Evolutionary conservation across 1,139 yeast genomes (phyloP).

Genomic region (Geotrichum australiense): DNA sequence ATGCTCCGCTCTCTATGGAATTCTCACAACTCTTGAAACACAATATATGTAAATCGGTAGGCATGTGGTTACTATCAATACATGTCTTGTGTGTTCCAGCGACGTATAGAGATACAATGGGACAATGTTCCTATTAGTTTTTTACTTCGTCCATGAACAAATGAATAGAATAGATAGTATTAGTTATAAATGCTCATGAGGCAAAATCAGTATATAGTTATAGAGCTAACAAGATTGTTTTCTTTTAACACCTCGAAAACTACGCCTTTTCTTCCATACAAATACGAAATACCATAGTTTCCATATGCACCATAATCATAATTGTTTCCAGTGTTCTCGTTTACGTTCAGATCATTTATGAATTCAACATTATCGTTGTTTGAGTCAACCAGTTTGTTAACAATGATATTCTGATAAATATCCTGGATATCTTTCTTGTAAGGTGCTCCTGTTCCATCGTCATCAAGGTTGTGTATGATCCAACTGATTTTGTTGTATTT

Average conservation of each 20-base stretch:
- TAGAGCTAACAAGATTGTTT: conserved; percentile 16
- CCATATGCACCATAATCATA: conserved; percentile 13
- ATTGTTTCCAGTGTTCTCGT: neutral
- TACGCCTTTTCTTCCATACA: conserved; percentile 27
- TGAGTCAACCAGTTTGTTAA: conserved; percentile 6
- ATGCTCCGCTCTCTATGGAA: no score
- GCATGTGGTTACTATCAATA: no score
- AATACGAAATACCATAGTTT: conserved; percentile 28
- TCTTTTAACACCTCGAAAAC: conserved; percentile 29
- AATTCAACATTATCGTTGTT: conserved; percentile 26
- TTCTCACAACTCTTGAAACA: no score
- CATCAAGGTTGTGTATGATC: neutral
- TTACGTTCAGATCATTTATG: conserved; percentile 22
- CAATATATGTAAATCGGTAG: no score
- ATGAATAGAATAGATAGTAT: no score
- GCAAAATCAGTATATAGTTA: conserved; percentile 11
- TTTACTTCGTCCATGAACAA: no score
- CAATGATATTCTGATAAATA: neutral
- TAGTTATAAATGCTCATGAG: no score
- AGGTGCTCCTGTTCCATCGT: neutral
- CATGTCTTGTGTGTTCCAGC: no score
- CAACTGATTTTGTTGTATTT: conserved; percentile 21
- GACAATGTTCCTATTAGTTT: no score
- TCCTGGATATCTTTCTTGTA: neutral
- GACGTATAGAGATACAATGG: no score